Evolutionary conservation across 441 rosid species (phyloP), one percentile per base, ranked within the genome.

Genomic region (Bruguiera hainesii): DNA sequence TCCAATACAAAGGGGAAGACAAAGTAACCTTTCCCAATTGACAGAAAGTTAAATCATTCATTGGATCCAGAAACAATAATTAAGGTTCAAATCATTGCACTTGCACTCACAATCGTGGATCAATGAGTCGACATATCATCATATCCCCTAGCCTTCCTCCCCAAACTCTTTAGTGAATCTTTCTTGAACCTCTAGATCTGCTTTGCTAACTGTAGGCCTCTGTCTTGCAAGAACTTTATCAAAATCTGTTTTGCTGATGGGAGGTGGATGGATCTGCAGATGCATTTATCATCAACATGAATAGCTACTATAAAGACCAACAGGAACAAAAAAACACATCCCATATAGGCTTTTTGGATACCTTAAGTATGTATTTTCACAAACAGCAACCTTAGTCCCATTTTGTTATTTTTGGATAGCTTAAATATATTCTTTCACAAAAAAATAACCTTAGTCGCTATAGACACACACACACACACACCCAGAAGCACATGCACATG

Each of bases 131-230:
- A 15, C 53, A 25, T 60, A 33, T 65, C 16, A 21, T 63, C 51
- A 61, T 72, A 52, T 67, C 42, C 69, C 65, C 88, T 71, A 95
- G 72, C 99, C 99, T 82, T 95, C 99, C 88, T 95, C 99, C 65
- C 99, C 99, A 79, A 95, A 95, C 86, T 95, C 99, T 64, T 85
- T 89, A 6, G 99, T 95, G 85, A 95, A 95, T 87, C 93, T 90
- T 86, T 92, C 98, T 6, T 92, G 99, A 71, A 95, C 95, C 13
- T 92, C 96, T 50, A 95, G 86, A 81, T 95, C 99, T 26, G 83
- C 19, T 78, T 92, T 92, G 90, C 99, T 90, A 69, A 95, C 99
- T 16, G 99, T 95, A 57, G 98, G 97, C 85, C 81, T 89, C 77
- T 95, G 99, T 81, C 98, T 89, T 19, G 97, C 95, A 70, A 95